Conservation (phyloP, 805 yeast species). For the Barnettozyma pratensis region DNA sequence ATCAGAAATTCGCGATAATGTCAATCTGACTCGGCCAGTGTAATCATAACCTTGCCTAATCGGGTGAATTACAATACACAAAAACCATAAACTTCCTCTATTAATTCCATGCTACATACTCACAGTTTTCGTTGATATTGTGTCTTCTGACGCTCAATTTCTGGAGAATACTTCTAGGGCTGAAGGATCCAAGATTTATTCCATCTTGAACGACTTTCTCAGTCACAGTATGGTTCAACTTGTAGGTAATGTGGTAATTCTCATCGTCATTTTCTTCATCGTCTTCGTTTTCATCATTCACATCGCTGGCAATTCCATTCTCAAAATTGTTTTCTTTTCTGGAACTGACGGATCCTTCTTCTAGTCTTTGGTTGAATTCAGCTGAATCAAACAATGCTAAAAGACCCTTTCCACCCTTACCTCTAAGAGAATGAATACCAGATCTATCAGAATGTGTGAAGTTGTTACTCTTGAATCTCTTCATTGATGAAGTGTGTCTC, state of each 20-base stretch:
- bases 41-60: too few species aligned
- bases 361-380: slow-evolving; percentile 7
- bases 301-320: neutral
- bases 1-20: too few species aligned
- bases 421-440: neutral
- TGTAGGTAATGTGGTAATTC: slow-evolving; percentile 8
- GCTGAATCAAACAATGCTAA: slow-evolving; percentile 7
- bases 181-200: neutral
- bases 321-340: slow-evolving; percentile 4
- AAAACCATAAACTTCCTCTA: too few species aligned
- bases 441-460: neutral
- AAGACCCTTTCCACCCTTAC: neutral
- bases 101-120: too few species aligned
- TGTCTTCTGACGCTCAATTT: neutral
- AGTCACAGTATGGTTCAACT: neutral
- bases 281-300: slow-evolving; percentile 2
- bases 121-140: neutral
- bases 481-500: slow-evolving; percentile 5
- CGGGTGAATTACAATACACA: too few species aligned
- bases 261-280: slow-evolving; percentile 6
- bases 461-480: slow-evolving; percentile 4
- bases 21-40: too few species aligned
- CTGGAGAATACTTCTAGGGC: neutral
- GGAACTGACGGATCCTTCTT: slow-evolving; percentile 7
- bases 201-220: neutral